Evolutionary conservation across 169 alveolate genomes (phyloP), one percentile per base, ranked within the genome.

Genomic region (Plasmodium vinckei): DNA sequence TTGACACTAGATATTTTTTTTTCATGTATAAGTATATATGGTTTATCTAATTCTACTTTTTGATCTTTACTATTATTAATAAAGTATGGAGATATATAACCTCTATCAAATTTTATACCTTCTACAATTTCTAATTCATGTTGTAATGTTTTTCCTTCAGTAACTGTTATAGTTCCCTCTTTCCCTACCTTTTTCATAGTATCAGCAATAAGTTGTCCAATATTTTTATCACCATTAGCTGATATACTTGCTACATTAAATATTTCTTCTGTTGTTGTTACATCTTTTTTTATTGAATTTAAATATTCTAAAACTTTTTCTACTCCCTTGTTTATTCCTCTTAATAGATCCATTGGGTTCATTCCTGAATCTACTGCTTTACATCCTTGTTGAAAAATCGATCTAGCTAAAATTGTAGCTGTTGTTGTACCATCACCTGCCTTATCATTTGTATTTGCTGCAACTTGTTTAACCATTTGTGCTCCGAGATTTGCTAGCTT

Each of bases 361-460:
- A 99, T 94, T 23, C 99, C 99, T 12, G 99, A 98, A 65, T 98
- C 99, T n/a, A 98, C 99, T 21, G 99, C 97, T 87, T 98, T 98
- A 93, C 99, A 98, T 33, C 99, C 99, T 54, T 98, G 99, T 87
- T 97, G 97, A 96, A 95, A 99, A 61, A 99, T 97, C 47, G 99
- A 99, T 54, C 99, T 93, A 12, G 99, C 99, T 51, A 99, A 94
- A 46, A 99, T 98, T 0, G 99, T 98, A 47, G 99, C 99, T 15
- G 99, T 98, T 0, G 99, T 99, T 47, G 99, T 99, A 46, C 99
- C 99, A 89, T 99, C 99, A 27, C 99, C 99, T 54, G 99, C 99
- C 73, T 95, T 97, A 91, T 99, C 99, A 89, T 98, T 98, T 60
- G 99, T 96, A 79, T 97, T 96, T 19, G 97, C 94, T 7, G 99